These are phyloP conservation scores for Amanita brunnescens DNA, from an alignment of 768 basidiomycete genomes.

Conservation along the genomic window DNA sequence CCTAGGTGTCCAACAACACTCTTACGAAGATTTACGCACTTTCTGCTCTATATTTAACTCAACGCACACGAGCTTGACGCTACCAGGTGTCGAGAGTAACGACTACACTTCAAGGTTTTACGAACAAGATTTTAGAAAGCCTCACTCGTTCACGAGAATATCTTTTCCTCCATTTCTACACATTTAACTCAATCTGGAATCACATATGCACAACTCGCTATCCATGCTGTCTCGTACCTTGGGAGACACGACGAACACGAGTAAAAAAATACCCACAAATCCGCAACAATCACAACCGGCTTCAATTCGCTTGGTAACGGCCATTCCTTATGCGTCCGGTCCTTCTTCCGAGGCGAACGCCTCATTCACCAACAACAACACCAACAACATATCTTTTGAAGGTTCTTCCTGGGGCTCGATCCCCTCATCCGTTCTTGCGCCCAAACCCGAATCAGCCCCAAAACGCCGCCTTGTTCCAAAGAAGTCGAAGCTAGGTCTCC, in stretches of 20 bases:
- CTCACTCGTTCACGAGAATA: conserved; percentile 8
- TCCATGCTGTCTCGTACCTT: conserved; percentile 14
- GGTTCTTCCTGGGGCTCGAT: conserved; percentile 25
- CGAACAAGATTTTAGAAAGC: neutral
- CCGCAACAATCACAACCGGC: conserved; percentile 13
- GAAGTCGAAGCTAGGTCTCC: conserved; percentile 52
- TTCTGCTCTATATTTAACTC: neutral
- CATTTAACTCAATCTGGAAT: neutral
- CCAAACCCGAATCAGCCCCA: conserved; percentile 18
- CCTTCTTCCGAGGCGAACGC: conserved; percentile 27
- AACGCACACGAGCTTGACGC: conserved; percentile 12
- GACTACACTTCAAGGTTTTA: conserved; percentile 10
- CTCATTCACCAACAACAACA: conserved; percentile 21
- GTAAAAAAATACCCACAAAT: conserved; percentile 18
- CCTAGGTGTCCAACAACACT: conserved; percentile 5
- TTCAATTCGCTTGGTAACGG: conserved; percentile 62
- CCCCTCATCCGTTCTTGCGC: conserved; percentile 22
- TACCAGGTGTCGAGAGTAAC: too few relatives aligned
- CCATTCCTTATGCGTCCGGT: conserved; percentile 51
- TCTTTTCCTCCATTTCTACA: too few relatives aligned
- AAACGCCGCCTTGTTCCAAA: conserved; percentile 36
- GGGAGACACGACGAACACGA: conserved; percentile 17
- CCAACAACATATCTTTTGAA: conserved; percentile 23
- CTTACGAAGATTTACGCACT: conserved; percentile 19
- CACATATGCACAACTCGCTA: conserved; percentile 10